Conservation (phyloP, 192 early-diverging fungal species). For the Chytriomyces sp. region DNA sequence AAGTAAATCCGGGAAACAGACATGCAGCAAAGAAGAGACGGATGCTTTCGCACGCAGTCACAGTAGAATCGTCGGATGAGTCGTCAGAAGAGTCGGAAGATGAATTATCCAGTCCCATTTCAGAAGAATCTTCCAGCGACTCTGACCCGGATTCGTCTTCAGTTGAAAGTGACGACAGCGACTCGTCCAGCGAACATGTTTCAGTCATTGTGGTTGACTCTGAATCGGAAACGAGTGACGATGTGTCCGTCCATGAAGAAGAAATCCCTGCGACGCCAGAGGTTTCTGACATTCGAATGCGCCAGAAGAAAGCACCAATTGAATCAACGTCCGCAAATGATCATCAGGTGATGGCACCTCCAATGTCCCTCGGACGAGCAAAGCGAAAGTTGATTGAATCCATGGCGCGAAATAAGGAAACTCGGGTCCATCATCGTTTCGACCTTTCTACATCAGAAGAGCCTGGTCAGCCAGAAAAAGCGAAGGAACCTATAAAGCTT, state of each 20-base stretch:
- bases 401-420: slow-evolving; percentile 21
- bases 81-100: not conserved
- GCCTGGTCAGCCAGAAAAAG: not conserved
- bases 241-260: not conserved
- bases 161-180: not conserved
- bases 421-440: not conserved
- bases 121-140: not conserved
- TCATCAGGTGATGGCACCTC: not conserved
- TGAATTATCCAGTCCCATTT: not conserved
- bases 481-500: too few species aligned
- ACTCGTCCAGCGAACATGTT: not conserved
- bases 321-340: not conserved
- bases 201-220: not conserved
- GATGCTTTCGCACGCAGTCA: not conserved
- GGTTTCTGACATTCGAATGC: not conserved
- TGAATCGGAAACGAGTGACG: not conserved
- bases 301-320: not conserved
- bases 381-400: slow-evolving; percentile 18
- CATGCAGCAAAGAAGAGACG: not conserved
- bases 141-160: not conserved
- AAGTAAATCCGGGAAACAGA: not conserved
- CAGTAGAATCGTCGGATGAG: not conserved
- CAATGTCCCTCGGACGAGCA: slow-evolving; percentile 19
- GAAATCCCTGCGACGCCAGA: not conserved
- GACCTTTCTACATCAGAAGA: not conserved